Conservation (phyloP, 306 rosid species). For the Sicyos edulis region DNA sequence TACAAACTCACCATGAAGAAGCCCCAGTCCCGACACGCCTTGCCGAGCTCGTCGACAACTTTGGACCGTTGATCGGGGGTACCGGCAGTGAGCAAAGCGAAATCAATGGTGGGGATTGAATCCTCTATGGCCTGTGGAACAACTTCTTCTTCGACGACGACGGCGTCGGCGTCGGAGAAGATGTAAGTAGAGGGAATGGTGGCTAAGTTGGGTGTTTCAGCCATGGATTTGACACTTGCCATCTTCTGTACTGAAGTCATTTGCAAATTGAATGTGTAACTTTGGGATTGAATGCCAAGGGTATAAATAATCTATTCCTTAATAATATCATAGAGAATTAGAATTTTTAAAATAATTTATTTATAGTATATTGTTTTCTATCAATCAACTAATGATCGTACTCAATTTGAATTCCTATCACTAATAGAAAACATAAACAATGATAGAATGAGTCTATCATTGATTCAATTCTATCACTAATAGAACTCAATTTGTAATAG, state of each 20-base stretch:
- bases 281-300: not conserved
- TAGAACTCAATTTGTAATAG: too few relatives aligned
- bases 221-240: slow-evolving; percentile 27
- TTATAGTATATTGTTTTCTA: too few relatives aligned
- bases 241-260: not conserved
- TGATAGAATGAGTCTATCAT: too few relatives aligned
- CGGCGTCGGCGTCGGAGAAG: slow-evolving; percentile 9
- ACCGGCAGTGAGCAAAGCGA: slow-evolving; percentile 32
- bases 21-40: slow-evolving; percentile 49
- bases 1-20: slow-evolving; percentile 30
- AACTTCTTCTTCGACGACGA: not conserved
- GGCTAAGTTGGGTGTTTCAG: slow-evolving; percentile 26
- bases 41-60: slow-evolving; percentile 31
- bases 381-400: too few relatives aligned
- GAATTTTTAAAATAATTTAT: too few relatives aligned
- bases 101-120: slow-evolving; percentile 33
- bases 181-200: slow-evolving; percentile 29
- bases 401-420: too few relatives aligned
- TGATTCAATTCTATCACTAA: too few relatives aligned
- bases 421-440: too few relatives aligned
- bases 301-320: too few relatives aligned
- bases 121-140: slow-evolving; percentile 22
- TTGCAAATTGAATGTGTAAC: not conserved
- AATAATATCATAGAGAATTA: too few relatives aligned
- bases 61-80: slow-evolving; percentile 30